These are phyloP conservation scores for Penicillium sp. DNA, from an alignment of 2,329 filamentous ascomycete genomes.

Conservation along the genomic window DNA sequence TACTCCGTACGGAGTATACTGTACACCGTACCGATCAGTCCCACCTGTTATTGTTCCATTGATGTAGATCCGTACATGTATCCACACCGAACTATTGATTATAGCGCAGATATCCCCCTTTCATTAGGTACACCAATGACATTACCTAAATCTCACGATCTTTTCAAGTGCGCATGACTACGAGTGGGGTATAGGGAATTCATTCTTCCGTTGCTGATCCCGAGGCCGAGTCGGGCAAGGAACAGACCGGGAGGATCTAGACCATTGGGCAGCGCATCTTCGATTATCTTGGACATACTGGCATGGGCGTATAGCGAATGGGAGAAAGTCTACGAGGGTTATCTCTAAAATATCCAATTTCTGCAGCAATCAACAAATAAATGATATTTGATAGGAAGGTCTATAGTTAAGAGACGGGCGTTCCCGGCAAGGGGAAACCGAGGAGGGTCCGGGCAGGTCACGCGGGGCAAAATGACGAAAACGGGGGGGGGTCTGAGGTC, in stretches of 20 bases:
- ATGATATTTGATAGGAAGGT: not conserved
- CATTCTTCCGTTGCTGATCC: conserved; percentile 12
- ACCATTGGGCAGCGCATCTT: not conserved
- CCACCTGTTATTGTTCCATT: conserved; percentile 3
- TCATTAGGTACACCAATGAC: not conserved
- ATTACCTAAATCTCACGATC: conserved; percentile 7
- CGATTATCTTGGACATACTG: not conserved
- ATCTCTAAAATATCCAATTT: not conserved
- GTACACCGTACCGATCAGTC: not conserved
- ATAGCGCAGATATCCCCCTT: not conserved
- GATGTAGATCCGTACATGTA: conserved; percentile 1
- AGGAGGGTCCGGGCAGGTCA: conserved; percentile 15
- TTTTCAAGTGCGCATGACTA: conserved; percentile 15
- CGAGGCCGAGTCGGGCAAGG: conserved; percentile 9
- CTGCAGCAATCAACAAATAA: not conserved
- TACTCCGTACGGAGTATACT: not conserved
- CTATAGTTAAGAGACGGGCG: conserved; percentile 7
- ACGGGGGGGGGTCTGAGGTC: conserved; percentile 14
- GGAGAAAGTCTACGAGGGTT: not conserved
- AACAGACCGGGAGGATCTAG: conserved; percentile 5
- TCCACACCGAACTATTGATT: not conserved
- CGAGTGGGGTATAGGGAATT: conserved; percentile 10
- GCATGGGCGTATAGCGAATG: not conserved
- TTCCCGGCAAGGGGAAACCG: conserved; percentile 19
- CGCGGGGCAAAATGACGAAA: conserved; percentile 28